These are phyloP conservation scores for Saprolegnia diclina DNA, from an alignment of 352 stramenopile species.

Conservation along the genomic window DNA sequence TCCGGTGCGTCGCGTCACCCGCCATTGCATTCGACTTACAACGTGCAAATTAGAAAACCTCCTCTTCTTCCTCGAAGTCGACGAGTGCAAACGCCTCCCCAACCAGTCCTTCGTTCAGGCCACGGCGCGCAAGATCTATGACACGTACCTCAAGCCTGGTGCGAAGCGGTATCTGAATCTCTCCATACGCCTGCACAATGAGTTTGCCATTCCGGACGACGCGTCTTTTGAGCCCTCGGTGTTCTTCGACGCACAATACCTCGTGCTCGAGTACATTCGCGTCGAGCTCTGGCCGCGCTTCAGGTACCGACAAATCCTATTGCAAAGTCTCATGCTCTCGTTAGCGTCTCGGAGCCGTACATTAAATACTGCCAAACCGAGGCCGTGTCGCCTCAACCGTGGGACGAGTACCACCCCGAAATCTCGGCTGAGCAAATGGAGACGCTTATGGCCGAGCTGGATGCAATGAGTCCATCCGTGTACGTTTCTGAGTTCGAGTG, in stretches of 20 bases:
- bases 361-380: slow-evolving; percentile 11
- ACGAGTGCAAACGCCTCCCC: slow-evolving; percentile 76
- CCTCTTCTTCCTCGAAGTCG: slow-evolving; percentile 79
- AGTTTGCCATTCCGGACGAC: slow-evolving; percentile 5
- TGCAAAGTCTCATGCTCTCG: background rate
- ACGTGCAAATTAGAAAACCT: slow-evolving; percentile 42
- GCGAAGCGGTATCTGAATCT: slow-evolving; percentile 17
- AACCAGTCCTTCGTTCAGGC: slow-evolving; percentile 78
- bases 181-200: background rate
- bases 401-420: slow-evolving; percentile 22
- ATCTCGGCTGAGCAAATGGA: slow-evolving; percentile 10
- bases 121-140: slow-evolving; percentile 71
- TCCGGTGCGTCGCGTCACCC: background rate
- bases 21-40: background rate
- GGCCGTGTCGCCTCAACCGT: slow-evolving; percentile 4
- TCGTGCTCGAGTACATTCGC: slow-evolving; percentile 24
- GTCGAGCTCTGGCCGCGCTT: slow-evolving; percentile 18
- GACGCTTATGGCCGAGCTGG: slow-evolving; percentile 4
- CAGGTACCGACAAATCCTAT: background rate
- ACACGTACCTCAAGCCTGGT: slow-evolving; percentile 52
- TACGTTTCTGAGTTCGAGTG: background rate
- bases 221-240: background rate
- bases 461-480: slow-evolving; percentile 5
- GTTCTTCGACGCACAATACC: slow-evolving; percentile 25
- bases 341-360: slow-evolving; percentile 13